Conservation (phyloP, 805 yeast species). For the Candida jianshihensis region DNA sequence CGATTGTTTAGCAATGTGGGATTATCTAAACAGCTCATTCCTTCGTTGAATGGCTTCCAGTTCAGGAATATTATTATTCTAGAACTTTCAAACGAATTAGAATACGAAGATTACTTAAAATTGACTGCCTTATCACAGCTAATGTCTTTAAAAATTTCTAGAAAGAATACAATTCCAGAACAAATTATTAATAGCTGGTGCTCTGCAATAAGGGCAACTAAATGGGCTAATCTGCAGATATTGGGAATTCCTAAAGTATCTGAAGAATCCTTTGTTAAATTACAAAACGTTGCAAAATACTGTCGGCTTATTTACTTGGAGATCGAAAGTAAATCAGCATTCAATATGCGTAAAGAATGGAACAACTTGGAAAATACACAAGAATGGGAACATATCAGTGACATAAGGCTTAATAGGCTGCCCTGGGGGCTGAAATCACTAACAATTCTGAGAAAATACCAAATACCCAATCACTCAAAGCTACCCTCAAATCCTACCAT, state of each 20-base stretch:
- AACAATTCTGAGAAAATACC: constrained; percentile 6
- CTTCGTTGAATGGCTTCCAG: constrained; percentile 6
- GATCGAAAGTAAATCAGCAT: constrained; percentile 4
- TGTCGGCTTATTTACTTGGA: constrained; percentile 16
- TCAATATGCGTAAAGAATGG: constrained; percentile 15
- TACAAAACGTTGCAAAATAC: constrained; percentile 10
- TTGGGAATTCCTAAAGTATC: constrained; percentile 14
- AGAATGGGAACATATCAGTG: constrained; percentile 11
- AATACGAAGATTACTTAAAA: constrained; percentile 11
- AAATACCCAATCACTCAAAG: constrained; percentile 4
- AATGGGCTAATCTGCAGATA: constrained; percentile 19
- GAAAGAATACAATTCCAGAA: constrained; percentile 11
- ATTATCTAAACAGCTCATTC: constrained; percentile 9
- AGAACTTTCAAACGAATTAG: constrained; percentile 12
- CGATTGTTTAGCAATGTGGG: constrained; percentile 24
- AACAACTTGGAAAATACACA: constrained; percentile 8
- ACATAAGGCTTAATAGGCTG: constrained; percentile 5
- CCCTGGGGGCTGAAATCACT: constrained; percentile 18
- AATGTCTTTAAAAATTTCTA: constrained; percentile 12
- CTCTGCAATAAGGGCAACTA: constrained; percentile 12
- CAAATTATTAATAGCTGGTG: constrained; percentile 17
- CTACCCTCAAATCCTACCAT: constrained; percentile 1
- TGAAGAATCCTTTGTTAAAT: constrained; percentile 11
- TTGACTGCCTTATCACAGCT: constrained; percentile 15
- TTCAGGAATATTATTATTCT: constrained; percentile 14